A percentile compares a stretch with the other conserved stretches of the same genome.
Conservation (phyloP, 805 yeast genomes). For the Teunomyces kruisii region DNA sequence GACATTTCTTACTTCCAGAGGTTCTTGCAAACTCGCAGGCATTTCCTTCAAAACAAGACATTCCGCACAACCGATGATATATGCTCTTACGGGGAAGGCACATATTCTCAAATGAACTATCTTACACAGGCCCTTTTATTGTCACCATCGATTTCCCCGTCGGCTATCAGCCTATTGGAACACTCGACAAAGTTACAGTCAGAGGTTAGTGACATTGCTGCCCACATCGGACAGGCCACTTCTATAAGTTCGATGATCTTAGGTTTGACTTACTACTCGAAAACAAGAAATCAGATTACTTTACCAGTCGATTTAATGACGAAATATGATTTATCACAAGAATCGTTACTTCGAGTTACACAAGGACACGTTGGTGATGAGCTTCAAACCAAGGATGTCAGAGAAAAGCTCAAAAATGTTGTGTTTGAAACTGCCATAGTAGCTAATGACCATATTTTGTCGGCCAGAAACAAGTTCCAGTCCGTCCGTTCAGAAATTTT, state of each 20-base stretch:
- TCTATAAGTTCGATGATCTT: slow-evolving; percentile 65
- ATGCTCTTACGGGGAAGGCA: slow-evolving; percentile 79
- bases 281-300: slow-evolving; percentile 48
- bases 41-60: slow-evolving; percentile 48
- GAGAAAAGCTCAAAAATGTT: slow-evolving; percentile 50
- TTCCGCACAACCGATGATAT: slow-evolving; percentile 54
- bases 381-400: slow-evolving; percentile 21
- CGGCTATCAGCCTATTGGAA: slow-evolving; percentile 49
- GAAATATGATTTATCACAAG: slow-evolving; percentile 58
- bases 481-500: slow-evolving; percentile 38
- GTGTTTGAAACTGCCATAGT: slow-evolving; percentile 67
- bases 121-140: slow-evolving; percentile 57
- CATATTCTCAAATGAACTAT: slow-evolving; percentile 71
- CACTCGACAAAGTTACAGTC: slow-evolving; percentile 43
- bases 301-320: slow-evolving; percentile 66
- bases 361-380: slow-evolving; percentile 41
- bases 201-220: slow-evolving; percentile 57
- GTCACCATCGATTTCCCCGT: slow-evolving; percentile 59
- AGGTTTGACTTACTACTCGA: slow-evolving; percentile 59
- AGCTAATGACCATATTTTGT: slow-evolving; percentile 77
- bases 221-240: slow-evolving; percentile 82
- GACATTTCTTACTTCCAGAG: slow-evolving; percentile 58
- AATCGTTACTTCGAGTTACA: slow-evolving; percentile 49
- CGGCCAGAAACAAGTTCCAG: slow-evolving; percentile 59
- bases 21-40: slow-evolving; percentile 57